These are phyloP conservation scores for Pestalotiopsis sp. DNA, from an alignment of 2,329 filamentous ascomycete genomes.

Conservation along the genomic window DNA sequence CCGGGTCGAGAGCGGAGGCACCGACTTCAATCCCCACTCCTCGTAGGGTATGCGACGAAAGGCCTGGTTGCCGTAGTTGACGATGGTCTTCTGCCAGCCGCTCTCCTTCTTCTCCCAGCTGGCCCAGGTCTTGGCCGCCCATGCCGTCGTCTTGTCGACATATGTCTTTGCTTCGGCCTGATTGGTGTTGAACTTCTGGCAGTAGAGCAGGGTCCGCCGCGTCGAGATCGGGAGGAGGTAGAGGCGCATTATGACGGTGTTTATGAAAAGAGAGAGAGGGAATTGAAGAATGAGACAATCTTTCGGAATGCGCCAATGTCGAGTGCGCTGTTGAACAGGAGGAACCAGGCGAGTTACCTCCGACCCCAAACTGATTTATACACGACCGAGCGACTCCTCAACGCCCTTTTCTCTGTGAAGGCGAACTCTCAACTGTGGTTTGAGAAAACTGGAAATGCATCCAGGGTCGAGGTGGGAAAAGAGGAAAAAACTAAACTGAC, in stretches of 20 bases:
- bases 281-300: not conserved
- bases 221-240: constrained; percentile 94
- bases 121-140: constrained; percentile 78
- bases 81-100: constrained; percentile 88
- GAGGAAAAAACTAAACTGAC: not conserved
- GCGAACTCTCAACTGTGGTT: not conserved
- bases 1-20: constrained; percentile 76
- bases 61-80: constrained; percentile 82
- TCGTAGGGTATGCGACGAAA: constrained; percentile 90
- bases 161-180: constrained; percentile 54
- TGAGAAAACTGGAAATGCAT: not conserved
- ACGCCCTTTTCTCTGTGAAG: not conserved
- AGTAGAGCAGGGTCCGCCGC: constrained; percentile 88
- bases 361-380: not conserved
- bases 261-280: not conserved
- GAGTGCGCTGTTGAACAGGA: not conserved
- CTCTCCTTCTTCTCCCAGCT: constrained; percentile 82
- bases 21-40: constrained; percentile 96
- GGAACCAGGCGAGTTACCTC: not conserved
- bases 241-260: constrained; percentile 69
- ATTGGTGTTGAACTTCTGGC: constrained; percentile 69
- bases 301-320: not conserved
- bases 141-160: constrained; percentile 70
- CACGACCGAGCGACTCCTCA: not conserved
- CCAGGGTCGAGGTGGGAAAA: not conserved